phyloP scores from a whole-genome alignment of 495 filamentous ascomycete genomes.

The Lophiostoma macrostomum region DNA sequence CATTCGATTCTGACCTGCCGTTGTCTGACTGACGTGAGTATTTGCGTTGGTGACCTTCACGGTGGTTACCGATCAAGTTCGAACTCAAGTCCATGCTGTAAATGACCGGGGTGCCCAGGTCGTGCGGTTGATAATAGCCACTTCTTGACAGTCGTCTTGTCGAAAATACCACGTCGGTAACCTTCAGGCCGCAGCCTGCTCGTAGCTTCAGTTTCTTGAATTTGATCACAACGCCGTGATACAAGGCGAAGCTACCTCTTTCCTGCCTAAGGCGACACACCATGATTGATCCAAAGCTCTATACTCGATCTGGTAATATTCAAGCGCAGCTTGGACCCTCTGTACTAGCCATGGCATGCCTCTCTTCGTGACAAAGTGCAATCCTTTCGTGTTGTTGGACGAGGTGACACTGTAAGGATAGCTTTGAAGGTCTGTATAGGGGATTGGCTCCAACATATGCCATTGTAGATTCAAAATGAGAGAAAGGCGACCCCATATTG shows the following conservation, averaged over 20 bases:
- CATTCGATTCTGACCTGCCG: too few species aligned
- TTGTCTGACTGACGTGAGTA: too few species aligned
- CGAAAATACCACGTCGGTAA: conserved; percentile 6
- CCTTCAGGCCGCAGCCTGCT: conserved; percentile 18
- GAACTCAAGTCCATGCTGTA: neutral
- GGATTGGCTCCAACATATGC: neutral
- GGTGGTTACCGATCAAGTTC: too few species aligned
- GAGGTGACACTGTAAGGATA: neutral
- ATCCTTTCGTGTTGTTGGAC: neutral
- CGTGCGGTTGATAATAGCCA: too few species aligned
- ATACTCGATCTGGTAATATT: conserved; percentile 10
- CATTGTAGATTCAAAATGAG: conserved; percentile 3
- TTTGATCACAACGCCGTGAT: conserved; percentile 14
- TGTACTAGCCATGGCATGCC: conserved; percentile 15
- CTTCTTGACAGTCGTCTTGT: conserved; percentile 4
- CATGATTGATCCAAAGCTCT: neutral
- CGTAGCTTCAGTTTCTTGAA: conserved; percentile 22
- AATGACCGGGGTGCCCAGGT: neutral
- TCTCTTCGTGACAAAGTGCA: conserved; percentile 20
- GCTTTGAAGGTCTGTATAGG: neutral
- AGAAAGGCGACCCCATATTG: too few species aligned
- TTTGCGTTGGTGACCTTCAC: too few species aligned
- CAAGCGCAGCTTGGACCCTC: conserved; percentile 3
- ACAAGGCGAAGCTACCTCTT: conserved; percentile 7
- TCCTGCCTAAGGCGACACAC: conserved; percentile 15